Evolutionary conservation across 1,139 yeast species (phyloP).

Genomic region (Meyerozyma guilliermondii): DNA sequence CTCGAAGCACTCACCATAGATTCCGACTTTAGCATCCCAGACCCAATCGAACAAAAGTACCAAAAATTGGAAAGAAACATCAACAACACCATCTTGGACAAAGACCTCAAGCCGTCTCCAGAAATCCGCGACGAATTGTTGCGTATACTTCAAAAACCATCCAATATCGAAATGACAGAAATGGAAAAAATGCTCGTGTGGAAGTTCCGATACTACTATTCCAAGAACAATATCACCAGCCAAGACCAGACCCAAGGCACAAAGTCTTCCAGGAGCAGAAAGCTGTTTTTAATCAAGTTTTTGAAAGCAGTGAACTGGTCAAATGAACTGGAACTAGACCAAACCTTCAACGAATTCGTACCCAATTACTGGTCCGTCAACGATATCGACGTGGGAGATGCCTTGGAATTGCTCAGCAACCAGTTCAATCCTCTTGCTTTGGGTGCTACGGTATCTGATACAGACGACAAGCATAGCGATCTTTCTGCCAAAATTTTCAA

Average conservation of each 20-base stretch:
- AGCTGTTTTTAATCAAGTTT: constrained; percentile 75
- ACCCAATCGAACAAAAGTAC: constrained; percentile 85
- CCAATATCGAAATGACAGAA: constrained; percentile 75
- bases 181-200: constrained; percentile 86
- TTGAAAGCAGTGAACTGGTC: constrained; percentile 87
- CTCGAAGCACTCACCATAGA: constrained; percentile 5
- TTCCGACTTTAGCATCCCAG: constrained; percentile 16
- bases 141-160: constrained; percentile 68
- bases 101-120: constrained; percentile 85
- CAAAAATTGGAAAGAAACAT: constrained; percentile 75
- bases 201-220: constrained; percentile 84
- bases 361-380: constrained; percentile 49
- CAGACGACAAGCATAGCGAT: constrained; percentile 3
- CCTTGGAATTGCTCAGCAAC: constrained; percentile 80
- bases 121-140: constrained; percentile 71
- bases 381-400: constrained; percentile 87
- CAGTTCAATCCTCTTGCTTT: constrained; percentile 46
- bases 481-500: constrained; percentile 22
- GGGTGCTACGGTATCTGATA: constrained; percentile 14
- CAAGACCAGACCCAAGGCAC: constrained; percentile 7
- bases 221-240: constrained; percentile 46
- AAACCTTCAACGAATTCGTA: constrained; percentile 58
- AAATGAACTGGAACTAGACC: constrained; percentile 73
- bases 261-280: constrained; percentile 17
- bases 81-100: constrained; percentile 71